Evolutionary conservation across 352 stramenopile species (phyloP).

Genomic region (Phytophthora pini): DNA sequence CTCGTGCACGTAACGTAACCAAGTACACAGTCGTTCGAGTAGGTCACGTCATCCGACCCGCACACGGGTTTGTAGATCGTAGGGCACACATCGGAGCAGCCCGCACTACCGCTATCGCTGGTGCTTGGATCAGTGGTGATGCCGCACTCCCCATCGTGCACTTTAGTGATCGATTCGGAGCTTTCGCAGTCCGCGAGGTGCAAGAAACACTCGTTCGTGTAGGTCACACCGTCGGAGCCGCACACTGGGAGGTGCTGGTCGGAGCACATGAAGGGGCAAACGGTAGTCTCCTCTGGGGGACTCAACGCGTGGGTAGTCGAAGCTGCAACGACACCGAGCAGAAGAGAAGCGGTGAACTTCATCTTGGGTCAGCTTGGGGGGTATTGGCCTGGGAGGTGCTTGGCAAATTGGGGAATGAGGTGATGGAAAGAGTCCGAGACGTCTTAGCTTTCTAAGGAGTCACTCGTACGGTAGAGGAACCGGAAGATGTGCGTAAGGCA

Average conservation of each 20-base stretch:
- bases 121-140: neutral
- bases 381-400: neutral
- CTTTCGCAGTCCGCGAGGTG: constrained; percentile 21
- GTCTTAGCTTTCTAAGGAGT: too few species aligned
- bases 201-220: constrained; percentile 27
- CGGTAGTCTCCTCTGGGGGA: neutral
- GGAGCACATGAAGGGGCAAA: constrained; percentile 5
- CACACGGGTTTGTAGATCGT: constrained; percentile 54
- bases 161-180: constrained; percentile 9
- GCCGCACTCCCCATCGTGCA: constrained; percentile 13
- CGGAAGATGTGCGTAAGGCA: neutral
- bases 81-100: constrained; percentile 30
- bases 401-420: constrained; percentile 9
- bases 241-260: constrained; percentile 14
- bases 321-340: constrained; percentile 6
- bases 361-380: constrained; percentile 1
- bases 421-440: neutral
- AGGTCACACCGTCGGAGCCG: constrained; percentile 29
- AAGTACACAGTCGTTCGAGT: constrained; percentile 56
- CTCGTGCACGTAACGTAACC: constrained; percentile 34
- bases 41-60: constrained; percentile 59
- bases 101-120: neutral
- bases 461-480: neutral
- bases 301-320: neutral
- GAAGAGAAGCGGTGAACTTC: constrained; percentile 9